phyloP scores from a whole-genome alignment of 495 filamentous ascomycete genomes.

The Xylaria venustula region DNA sequence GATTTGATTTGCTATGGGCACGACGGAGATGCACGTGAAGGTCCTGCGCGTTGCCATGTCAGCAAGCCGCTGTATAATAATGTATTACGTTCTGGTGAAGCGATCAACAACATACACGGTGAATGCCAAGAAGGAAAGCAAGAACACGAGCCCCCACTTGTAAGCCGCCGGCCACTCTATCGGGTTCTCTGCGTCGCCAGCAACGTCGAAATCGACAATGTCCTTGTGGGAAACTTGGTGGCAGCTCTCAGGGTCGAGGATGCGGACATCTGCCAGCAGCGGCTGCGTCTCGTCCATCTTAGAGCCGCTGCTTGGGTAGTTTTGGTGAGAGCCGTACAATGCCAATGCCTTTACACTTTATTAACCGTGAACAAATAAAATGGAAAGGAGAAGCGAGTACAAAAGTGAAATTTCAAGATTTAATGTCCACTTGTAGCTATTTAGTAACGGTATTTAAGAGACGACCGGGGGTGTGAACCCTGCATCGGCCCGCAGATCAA shows the following conservation, averaged over 20 bases:
- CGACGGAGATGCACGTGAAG: constrained; percentile 55
- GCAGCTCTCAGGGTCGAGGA: constrained; percentile 20
- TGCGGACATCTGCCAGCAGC: constrained; percentile 24
- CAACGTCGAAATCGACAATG: constrained; percentile 45
- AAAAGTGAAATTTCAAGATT: too few species aligned
- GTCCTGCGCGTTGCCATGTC: constrained; percentile 34
- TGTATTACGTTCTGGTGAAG: too few species aligned
- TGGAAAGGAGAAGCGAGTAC: too few species aligned
- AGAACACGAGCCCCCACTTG: constrained; percentile 47
- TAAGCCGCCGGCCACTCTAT: constrained; percentile 50
- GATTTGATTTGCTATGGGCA: constrained; percentile 52
- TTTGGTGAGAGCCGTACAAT: too few species aligned
- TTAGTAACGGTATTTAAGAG: too few species aligned
- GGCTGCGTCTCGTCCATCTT: constrained; percentile 38
- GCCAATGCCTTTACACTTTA: too few species aligned
- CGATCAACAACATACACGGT: constrained; percentile 53
- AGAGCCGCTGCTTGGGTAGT: too few species aligned
- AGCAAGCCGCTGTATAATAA: constrained; percentile 11
- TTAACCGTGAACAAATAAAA: too few species aligned
- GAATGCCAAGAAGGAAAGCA: constrained; percentile 53
- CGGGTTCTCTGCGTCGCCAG: constrained; percentile 53
- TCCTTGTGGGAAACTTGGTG: constrained; percentile 16
- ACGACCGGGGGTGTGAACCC: too few species aligned
- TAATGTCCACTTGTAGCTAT: too few species aligned
- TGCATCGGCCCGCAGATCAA: too few species aligned